These are phyloP conservation scores for Fusarium sp. DNA, from an alignment of 2,329 filamentous ascomycete genomes.

Conservation along the genomic window DNA sequence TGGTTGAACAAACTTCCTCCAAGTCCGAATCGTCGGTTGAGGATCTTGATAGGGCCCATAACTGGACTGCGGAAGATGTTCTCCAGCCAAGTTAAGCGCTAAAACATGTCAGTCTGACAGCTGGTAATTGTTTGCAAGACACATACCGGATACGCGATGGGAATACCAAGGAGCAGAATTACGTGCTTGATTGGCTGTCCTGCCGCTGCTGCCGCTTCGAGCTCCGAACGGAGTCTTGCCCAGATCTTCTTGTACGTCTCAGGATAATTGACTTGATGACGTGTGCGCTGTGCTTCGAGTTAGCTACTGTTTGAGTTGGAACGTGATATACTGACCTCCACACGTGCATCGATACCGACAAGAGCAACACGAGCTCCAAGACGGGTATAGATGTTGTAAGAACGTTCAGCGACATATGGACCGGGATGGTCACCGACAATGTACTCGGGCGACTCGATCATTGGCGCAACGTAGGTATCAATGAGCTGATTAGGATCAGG, in stretches of 20 bases:
- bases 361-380: conserved; percentile 87
- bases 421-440: conserved; percentile 82
- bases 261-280: conserved; percentile 94
- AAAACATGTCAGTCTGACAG: conserved; percentile 21
- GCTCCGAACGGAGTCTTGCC: conserved; percentile 76
- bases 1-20: conserved; percentile 89
- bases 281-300: conserved; percentile 72
- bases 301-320: conserved; percentile 50
- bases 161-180: conserved; percentile 87
- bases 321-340: conserved; percentile 67
- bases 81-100: conserved; percentile 94
- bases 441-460: conserved; percentile 74
- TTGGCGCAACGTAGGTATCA: conserved; percentile 75
- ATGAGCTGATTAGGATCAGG: conserved; percentile 78
- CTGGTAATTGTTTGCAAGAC: conserved; percentile 37
- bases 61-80: conserved; percentile 89
- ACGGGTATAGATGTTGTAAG: conserved; percentile 86
- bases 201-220: conserved; percentile 71
- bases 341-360: conserved; percentile 90
- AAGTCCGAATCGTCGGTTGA: conserved; percentile 91
- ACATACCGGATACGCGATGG: conserved; percentile 81
- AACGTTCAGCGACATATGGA: conserved; percentile 90
- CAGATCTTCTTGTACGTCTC: conserved; percentile 91
- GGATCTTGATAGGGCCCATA: conserved; percentile 86
- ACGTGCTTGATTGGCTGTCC: conserved; percentile 88